Conservation (phyloP, 208 protist genomes). For the Vickermania spadyakhi region DNA sequence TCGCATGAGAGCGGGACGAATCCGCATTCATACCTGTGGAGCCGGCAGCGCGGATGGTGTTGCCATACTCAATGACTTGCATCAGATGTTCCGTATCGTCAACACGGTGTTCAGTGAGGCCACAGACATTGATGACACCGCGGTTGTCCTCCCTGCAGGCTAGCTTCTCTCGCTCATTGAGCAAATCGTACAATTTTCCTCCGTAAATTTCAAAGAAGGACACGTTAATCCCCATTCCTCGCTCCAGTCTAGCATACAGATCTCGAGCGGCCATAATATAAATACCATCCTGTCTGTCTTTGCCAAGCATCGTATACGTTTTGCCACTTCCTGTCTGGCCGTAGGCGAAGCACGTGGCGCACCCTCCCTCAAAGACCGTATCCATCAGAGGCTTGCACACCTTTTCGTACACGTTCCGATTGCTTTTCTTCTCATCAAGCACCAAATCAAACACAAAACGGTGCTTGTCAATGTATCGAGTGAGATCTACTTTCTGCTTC, state of each 20-base stretch:
- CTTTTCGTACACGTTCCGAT: slow-evolving; percentile 86
- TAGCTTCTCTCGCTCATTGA: slow-evolving; percentile 68
- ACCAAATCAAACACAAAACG: slow-evolving; percentile 95
- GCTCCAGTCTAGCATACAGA: slow-evolving; percentile 64
- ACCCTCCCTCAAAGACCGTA: slow-evolving; percentile 84
- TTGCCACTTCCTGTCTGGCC: slow-evolving; percentile 91
- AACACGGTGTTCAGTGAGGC: slow-evolving; percentile 66
- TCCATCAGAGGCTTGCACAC: slow-evolving; percentile 88
- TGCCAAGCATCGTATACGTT: slow-evolving; percentile 90
- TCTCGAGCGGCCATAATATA: slow-evolving; percentile 68
- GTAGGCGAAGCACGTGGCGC: slow-evolving; percentile 90
- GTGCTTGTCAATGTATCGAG: slow-evolving; percentile 95
- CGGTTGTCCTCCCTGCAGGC: slow-evolving; percentile 92
- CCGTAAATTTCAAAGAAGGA: slow-evolving; percentile 89
- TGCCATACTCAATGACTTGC: slow-evolving; percentile 85
- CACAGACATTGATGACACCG: slow-evolving; percentile 70
- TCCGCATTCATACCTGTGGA: slow-evolving; percentile 94
- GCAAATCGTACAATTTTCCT: slow-evolving; percentile 70
- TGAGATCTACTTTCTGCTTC: slow-evolving; percentile 93
- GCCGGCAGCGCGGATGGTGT: slow-evolving; percentile 73
- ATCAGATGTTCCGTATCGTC: slow-evolving; percentile 51
- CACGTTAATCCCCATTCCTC: slow-evolving; percentile 44
- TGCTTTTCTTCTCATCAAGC: slow-evolving; percentile 87
- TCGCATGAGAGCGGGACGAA: slow-evolving; percentile 93
- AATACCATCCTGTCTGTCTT: slow-evolving; percentile 76